phyloP scores from a whole-genome alignment of 169 alveolate genomes.

The Plasmodium yoelii region DNA sequence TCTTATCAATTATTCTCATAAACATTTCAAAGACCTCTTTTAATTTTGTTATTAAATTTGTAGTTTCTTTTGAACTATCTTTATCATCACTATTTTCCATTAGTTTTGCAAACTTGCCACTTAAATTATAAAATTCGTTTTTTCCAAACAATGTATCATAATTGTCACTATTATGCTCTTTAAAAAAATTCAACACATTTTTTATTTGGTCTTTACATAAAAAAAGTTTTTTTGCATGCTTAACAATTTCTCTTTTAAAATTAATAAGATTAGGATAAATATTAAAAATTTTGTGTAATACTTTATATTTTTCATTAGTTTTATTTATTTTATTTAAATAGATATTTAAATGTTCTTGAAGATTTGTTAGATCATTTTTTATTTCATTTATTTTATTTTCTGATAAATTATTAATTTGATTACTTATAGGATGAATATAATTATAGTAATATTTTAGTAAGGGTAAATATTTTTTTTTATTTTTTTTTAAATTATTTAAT shows the following conservation, averaged over 20 bases:
- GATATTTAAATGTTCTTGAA: conserved; percentile 15
- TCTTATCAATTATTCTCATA: too few species aligned
- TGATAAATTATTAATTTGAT: not conserved
- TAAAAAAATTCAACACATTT: not conserved
- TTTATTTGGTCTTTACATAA: not conserved
- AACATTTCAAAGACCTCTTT: too few species aligned
- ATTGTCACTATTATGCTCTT: not conserved
- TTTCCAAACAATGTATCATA: too few species aligned
- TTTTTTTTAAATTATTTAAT: conserved; percentile 7
- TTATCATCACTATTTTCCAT: too few species aligned
- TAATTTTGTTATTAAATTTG: too few species aligned
- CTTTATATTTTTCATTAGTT: conserved; percentile 6
- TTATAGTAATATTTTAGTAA: conserved; percentile 5
- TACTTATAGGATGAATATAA: conserved; percentile 15
- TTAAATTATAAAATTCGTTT: too few species aligned
- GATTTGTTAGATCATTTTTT: conserved; percentile 4
- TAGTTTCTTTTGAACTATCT: too few species aligned
- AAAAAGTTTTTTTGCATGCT: not conserved
- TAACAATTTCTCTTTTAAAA: conserved; percentile 10
- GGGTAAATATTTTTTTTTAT: conserved; percentile 8
- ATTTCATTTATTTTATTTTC: not conserved
- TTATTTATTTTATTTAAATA: conserved; percentile 17
- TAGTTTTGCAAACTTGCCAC: too few species aligned
- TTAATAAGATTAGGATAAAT: conserved; percentile 8
- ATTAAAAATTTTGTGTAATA: not conserved